Conservation (phyloP, 2,329 filamentous ascomycete species). For the Aspergillus fructus region DNA sequence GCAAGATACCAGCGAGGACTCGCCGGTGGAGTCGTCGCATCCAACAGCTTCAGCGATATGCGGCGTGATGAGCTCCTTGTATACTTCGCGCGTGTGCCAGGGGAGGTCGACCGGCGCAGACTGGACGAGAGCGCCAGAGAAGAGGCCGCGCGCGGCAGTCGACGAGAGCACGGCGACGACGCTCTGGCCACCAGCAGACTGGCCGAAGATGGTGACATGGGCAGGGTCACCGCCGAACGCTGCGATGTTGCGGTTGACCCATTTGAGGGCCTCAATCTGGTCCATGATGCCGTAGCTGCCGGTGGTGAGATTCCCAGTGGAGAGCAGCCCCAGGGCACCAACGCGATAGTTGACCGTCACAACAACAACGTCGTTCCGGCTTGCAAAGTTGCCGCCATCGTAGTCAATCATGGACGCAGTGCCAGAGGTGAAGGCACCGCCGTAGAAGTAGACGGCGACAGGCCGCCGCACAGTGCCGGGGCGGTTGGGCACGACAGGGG, state of each 20-base stretch:
- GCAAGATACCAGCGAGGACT: conserved; percentile 18
- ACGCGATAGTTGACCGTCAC: conserved; percentile 38
- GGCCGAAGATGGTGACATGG: conserved; percentile 36
- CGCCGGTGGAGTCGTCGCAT: conserved; percentile 18
- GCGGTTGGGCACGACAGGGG: conserved; percentile 27
- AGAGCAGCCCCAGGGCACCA: conserved; percentile 33
- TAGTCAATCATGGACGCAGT: conserved; percentile 27
- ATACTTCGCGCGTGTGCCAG: conserved; percentile 27
- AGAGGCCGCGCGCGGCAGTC: conserved; percentile 24
- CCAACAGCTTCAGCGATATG: conserved; percentile 23
- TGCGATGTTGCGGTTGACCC: conserved; percentile 26
- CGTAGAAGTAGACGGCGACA: conserved; percentile 36
- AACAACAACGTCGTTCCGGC: conserved; percentile 36
- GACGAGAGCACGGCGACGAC: conserved; percentile 40
- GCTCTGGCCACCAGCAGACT: conserved; percentile 50
- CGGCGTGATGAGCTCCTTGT: conserved; percentile 21
- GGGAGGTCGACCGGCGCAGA: conserved; percentile 27
- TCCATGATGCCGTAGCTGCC: conserved; percentile 35
- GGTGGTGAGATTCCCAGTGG: conserved; percentile 33
- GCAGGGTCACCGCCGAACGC: conserved; percentile 31
- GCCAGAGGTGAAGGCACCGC: conserved; percentile 31
- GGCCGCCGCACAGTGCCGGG: conserved; percentile 11
- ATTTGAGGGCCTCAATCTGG: conserved; percentile 32
- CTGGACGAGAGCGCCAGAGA: conserved; percentile 28
- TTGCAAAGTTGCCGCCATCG: conserved; percentile 37